Conservation (phyloP, 106 monocot species). For the Posidonia australis region DNA sequence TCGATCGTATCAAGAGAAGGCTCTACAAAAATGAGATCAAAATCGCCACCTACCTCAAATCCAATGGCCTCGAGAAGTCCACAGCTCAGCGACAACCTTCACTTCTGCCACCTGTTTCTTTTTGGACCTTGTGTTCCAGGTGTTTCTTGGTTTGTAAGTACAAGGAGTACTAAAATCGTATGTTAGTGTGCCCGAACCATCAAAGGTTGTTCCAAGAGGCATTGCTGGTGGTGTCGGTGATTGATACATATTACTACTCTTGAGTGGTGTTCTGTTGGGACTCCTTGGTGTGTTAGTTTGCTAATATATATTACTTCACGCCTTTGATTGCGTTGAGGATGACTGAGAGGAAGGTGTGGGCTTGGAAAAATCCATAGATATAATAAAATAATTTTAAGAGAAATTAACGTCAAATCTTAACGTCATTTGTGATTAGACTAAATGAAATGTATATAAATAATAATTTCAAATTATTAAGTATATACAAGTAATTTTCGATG, state of each 20-base stretch:
- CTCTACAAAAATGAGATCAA: constrained; percentile 36
- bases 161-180: constrained; percentile 19
- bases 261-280: constrained; percentile 75
- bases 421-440: no score
- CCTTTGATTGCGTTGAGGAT: no score
- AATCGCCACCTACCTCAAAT: constrained; percentile 6
- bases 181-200: constrained; percentile 41
- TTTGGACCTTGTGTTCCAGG: constrained; percentile 60
- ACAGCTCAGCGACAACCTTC: not conserved
- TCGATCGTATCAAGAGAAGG: constrained; percentile 31
- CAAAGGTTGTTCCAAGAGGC: constrained; percentile 30
- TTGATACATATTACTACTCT: constrained; percentile 59
- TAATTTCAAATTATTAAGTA: no score
- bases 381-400: no score
- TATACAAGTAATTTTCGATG: no score
- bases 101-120: constrained; percentile 3
- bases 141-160: constrained; percentile 60
- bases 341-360: no score
- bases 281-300: constrained; percentile 22
- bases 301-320: no score
- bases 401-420: no score
- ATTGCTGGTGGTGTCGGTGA: constrained; percentile 54
- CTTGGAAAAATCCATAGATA: no score
- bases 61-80: constrained; percentile 1
- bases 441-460: no score